Evolutionary conservation across 495 filamentous ascomycete genomes (phyloP), one percentile per base, ranked within the genome.

Genomic region (Penicillium goetzii): DNA sequence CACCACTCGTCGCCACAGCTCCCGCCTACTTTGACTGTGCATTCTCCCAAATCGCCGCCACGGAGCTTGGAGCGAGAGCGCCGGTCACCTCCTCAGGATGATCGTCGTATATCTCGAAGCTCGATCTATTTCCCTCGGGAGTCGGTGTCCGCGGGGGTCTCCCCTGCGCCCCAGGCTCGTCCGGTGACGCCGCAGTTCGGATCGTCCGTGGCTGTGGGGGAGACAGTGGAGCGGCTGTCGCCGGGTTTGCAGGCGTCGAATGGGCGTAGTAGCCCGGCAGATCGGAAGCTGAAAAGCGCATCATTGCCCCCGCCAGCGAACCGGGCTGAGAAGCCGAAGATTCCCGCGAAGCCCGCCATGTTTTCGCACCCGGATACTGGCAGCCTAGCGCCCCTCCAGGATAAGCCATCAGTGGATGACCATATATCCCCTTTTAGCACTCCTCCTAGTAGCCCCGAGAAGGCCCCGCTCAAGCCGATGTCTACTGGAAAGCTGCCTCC

Each of bases 361-460:
- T 62, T 80, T 49, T 68, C 77, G 12, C 71, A 77, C 15, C 66
- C 66, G 4, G 75, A 78, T 56, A 53, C 58, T 7, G 60, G 50
- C 11, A 65, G 69, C 0, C 68, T 83, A 30, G 73, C 79, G 30
- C 82, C 81, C n/a, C 68, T 50, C 12, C 56, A 67, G 17, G 77
- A 79, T 9, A 65, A 56, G 23, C 53, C 63, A n/a, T 69, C 75
- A 21, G 70, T 76, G 5, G 83, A 83, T 12, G 83, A 85, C n/a
- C 78, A 78, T 36, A 78, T 90, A 0, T 97, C 95, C 7, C 94
- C 95, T 0, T 97, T 99, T 69, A 93, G 81, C 73, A 97, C 93
- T 33, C 94, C 93, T 12, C 93, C 94, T 15, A 89, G 87, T 59
- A 96, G 89, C 66, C 86, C 87, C 15, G 89, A 86, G 56, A 90